Base-by-base conservation (phyloP, 2,329 filamentous ascomycete genomes). In the Xylaria sp. region DNA sequence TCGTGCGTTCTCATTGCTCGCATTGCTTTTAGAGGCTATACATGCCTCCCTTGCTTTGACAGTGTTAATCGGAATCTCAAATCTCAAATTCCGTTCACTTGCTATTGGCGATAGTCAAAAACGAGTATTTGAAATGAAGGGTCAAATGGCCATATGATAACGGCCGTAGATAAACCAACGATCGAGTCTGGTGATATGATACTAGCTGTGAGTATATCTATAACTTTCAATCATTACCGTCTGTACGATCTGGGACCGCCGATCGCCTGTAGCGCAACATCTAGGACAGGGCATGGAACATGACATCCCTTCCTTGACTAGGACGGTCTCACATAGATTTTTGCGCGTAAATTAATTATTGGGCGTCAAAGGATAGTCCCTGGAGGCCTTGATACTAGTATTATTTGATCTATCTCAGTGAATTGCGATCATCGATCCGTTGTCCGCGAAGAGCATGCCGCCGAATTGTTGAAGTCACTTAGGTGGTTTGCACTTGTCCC, bases 381-480 rank as follows among this genome's bases (percentile, higher is more conserved):
- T 29, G n/a, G 27, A 25, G 64, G 29, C 36, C 51, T 61, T 10
- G 13, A 39, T 6, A 58, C 51, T 64, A 60, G 11, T 15, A 64
- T 60, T 45, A 38, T 11, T 64, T 38, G 17, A 31, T 58, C 39
- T 38, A 62, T 51, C 44, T 57, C 44, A 56, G 44, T 42, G 29
- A 15, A 55, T 39, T 15, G n/a, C 13, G 11, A 47, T 56, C 27
- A 66, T 60, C 33, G 47, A 57, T 69, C 25, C 3, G 57, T 63
- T 22, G 58, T 38, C 11, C 29, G 61, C 11, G 66, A 63, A 27
- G 65, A 64, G 36, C 62, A 69, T n/a, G 50, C 60, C 11, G 59
- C 58, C n/a, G 68, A 66, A 42, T 50, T 61, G 36, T 47, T 64
- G 59, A 55, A 55, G 50, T 63, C 54, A 13, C 60, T 69, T 51